Base-by-base conservation (phyloP, 169 alveolate species). In the Plasmodium reichenowi region DNA sequence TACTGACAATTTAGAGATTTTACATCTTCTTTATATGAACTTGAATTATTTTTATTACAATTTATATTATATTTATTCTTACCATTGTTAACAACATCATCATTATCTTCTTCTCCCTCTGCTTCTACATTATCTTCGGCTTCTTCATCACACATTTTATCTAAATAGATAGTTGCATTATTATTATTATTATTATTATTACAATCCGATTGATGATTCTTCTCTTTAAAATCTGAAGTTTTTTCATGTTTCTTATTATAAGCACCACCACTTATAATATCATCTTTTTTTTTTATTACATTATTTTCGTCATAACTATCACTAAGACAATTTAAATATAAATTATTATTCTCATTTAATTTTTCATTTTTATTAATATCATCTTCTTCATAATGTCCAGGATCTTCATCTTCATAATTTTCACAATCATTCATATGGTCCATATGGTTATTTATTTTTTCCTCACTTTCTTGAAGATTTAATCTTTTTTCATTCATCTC, bases 401-500 rank as follows among this genome's bases (percentile, higher is more conserved):
- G 38, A 8, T 12, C 20, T 13, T 52, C 43, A 32, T 20, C 68
- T 1, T 7, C 54, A 3, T 62, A 12, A n/a, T 63, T 47, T 8
- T 15, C 56, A 20, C 4, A 12, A 50, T 74, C 73, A 45, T 54
- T 43, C 26, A 60, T 66, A 74, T 43, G 22, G 24, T 17, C 59
- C 13, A 26, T 47, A 52, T 29, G 32, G 17, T 50, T 62, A 7
- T 74, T 29, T 17, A 74, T 29, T 45, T 66, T 67, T 17, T 74
- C 74, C 1, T 24, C 9, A 3, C 54, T 74, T 12, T 54, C 59
- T 32, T 32, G 45, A 52, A 1, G 22, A 15, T 43, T 74, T 54
- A 20, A 64, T 12, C 88, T 62, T 29, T 78, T 78, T 24, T 78
- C 89, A 66, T 64, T 74, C 6, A 74, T 0, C 17, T 43, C 50